Conservation (phyloP, 306 rosid genomes). For the Malus sylvestris region DNA sequence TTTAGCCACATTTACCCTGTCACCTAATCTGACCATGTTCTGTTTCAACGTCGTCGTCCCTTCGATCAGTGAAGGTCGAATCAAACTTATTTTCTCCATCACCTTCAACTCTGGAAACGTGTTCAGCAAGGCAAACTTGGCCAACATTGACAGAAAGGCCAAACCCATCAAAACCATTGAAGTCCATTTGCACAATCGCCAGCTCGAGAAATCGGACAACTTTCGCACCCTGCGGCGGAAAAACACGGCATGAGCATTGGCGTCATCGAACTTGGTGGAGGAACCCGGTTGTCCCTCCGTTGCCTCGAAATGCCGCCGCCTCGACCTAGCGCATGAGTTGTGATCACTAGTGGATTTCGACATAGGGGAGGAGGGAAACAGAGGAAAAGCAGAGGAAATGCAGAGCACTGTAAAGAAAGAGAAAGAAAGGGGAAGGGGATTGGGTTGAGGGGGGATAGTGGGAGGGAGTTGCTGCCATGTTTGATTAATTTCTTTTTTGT, state of each 20-base stretch:
- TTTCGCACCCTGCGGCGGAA: background rate
- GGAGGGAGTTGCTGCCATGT: background rate
- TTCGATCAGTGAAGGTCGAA: background rate
- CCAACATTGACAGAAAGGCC: constrained; percentile 26
- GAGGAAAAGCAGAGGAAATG: background rate
- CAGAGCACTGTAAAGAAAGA: background rate
- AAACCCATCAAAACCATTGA: constrained; percentile 27
- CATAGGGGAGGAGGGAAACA: background rate
- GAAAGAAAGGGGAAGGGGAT: background rate
- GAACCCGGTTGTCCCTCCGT: background rate
- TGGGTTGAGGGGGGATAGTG: background rate
- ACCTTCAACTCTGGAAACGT: constrained; percentile 18
- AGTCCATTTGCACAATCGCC: constrained; percentile 10
- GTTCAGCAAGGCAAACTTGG: constrained; percentile 36
- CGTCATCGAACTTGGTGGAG: background rate
- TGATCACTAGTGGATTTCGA: background rate
- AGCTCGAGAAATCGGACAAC: background rate
- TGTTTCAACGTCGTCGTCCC: background rate
- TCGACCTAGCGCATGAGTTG: background rate
- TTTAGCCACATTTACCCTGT: background rate
- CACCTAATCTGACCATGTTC: background rate
- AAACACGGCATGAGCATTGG: background rate
- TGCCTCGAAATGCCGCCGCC: constrained; percentile 21
- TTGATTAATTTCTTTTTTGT: constrained; percentile 10
- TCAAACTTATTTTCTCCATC: background rate